Percentiles rank a stretch among this genome's conserved stretches.
Evolutionary conservation across 2,329 filamentous ascomycete species (phyloP).

Genomic region (Paecilomyces fulvus): DNA sequence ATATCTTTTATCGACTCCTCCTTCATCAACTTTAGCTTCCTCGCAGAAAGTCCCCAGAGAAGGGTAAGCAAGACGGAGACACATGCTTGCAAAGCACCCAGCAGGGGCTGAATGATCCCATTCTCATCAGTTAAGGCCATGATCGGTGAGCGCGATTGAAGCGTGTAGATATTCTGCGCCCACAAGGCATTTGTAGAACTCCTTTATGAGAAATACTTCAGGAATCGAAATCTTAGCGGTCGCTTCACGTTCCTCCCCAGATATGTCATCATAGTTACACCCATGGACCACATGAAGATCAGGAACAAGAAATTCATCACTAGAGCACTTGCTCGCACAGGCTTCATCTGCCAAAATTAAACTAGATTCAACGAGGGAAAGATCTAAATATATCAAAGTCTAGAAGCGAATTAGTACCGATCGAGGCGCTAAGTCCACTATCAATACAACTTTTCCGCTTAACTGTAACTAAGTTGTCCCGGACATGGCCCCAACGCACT

Average conservation of each 20-base stretch:
- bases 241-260: not conserved
- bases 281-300: not conserved
- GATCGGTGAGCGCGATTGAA: not conserved
- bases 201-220: constrained; percentile 2
- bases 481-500: too few relatives aligned
- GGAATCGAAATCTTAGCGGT: not conserved
- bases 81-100: constrained; percentile 48
- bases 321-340: not conserved
- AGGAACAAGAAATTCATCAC: not conserved
- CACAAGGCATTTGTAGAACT: not conserved
- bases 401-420: not conserved
- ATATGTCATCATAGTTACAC: not conserved
- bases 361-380: not conserved
- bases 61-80: constrained; percentile 48
- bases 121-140: not conserved
- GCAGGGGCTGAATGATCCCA: constrained; percentile 28
- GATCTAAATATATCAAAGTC: not conserved
- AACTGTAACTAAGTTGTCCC: not conserved
- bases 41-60: constrained; percentile 42
- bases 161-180: not conserved
- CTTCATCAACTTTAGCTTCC: constrained; percentile 43
- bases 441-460: not conserved
- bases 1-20: constrained; percentile 43
- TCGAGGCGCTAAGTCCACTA: not conserved
- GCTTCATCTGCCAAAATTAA: not conserved